Conservation (phyloP, 2,329 filamentous ascomycete species). For the Karstenula rhodostoma region DNA sequence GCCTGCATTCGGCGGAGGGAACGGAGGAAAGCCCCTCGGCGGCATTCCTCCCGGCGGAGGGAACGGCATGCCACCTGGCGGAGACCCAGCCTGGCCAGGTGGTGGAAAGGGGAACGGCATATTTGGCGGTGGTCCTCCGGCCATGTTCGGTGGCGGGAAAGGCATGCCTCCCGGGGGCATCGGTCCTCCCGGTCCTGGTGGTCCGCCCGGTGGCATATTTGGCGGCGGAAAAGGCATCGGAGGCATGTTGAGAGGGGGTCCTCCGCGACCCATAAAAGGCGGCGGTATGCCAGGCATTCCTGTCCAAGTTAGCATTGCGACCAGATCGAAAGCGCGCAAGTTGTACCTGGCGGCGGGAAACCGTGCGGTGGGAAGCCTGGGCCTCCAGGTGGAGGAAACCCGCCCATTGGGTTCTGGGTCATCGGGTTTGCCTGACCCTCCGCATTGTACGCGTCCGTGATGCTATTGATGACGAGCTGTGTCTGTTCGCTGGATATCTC, state of each 20-base stretch:
- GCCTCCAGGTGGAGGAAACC: conserved; percentile 55
- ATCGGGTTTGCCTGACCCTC: conserved; percentile 93
- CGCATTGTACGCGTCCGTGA: conserved; percentile 93
- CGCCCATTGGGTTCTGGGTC: conserved; percentile 62
- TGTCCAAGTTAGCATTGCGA: conserved; percentile 27
- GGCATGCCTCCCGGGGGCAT: conserved; percentile 33
- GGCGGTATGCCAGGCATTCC: conserved; percentile 45
- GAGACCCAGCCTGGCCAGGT: conserved; percentile 40
- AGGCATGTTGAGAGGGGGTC: conserved; percentile 42
- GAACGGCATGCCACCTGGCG: conserved; percentile 49
- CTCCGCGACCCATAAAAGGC: conserved; percentile 53
- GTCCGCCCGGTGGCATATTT: conserved; percentile 24
- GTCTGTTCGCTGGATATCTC: conserved; percentile 99
- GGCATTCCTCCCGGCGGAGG: conserved; percentile 50
- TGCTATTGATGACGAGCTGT: conserved; percentile 97
- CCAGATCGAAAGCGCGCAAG: conserved; percentile 27
- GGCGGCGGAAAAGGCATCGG: conserved; percentile 34
- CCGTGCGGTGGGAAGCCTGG: conserved; percentile 65
- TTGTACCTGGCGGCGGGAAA: conserved; percentile 41
- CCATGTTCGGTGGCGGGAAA: conserved; percentile 45
- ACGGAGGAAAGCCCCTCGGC: conserved; percentile 35
- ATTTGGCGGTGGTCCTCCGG: conserved; percentile 36
- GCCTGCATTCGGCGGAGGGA: conserved; percentile 13
- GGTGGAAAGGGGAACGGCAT: conserved; percentile 45
- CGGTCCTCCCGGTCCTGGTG: conserved; percentile 30